phyloP scores from a whole-genome alignment of 345 rosid genomes.

The Syzygium aqueum region DNA sequence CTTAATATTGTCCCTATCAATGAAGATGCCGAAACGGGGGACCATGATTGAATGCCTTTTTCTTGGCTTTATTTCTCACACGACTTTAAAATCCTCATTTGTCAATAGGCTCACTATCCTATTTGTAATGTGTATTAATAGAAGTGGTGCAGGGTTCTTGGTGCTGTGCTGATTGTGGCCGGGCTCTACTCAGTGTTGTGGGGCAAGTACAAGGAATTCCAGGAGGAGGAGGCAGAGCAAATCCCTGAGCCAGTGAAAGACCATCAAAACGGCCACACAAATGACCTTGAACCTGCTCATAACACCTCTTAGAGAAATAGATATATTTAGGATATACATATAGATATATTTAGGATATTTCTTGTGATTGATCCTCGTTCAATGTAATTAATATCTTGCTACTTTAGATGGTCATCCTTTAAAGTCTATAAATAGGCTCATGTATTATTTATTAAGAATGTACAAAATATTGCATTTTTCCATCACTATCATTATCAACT shows the following conservation, averaged over 20 bases:
- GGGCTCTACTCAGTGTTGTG: conserved; percentile 77
- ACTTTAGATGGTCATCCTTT: no score
- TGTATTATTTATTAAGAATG: no score
- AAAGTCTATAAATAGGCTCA: no score
- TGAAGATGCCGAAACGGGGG: neutral
- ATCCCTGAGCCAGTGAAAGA: conserved; percentile 37
- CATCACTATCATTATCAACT: no score
- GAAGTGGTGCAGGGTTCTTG: conserved; percentile 40
- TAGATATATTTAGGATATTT: no score
- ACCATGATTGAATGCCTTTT: neutral
- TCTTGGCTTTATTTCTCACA: neutral
- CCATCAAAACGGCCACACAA: conserved; percentile 15
- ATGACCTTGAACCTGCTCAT: no score
- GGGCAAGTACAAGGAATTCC: conserved; percentile 74
- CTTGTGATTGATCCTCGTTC: no score
- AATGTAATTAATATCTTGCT: no score
- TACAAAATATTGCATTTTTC: no score
- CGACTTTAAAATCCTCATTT: neutral
- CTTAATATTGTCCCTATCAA: neutral
- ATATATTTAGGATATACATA: no score
- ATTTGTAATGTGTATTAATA: neutral
- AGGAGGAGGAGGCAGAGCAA: conserved; percentile 14
- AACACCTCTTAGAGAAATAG: no score
- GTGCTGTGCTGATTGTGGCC: conserved; percentile 42
- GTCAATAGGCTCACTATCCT: neutral